Evolutionary conservation across 2,329 filamentous ascomycete species (phyloP), one percentile per base, ranked within the genome.

Genomic region (Ophiostoma piceae): DNA sequence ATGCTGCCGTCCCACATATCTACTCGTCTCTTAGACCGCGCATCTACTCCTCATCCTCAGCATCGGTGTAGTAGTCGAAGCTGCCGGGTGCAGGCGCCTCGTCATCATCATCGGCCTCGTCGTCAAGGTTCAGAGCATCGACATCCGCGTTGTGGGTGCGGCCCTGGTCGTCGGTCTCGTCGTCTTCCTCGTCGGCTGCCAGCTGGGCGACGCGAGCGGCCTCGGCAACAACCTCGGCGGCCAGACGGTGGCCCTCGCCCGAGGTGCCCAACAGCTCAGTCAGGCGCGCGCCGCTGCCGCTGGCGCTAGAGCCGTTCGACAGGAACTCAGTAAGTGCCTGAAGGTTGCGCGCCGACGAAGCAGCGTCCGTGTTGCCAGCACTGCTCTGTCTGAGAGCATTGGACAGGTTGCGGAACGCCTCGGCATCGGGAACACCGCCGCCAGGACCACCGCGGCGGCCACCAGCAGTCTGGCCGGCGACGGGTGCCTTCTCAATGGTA

Each of bases 71-170:
- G 78, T 95, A 94, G 72, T 94, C 90, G 79, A 95, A 95, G 68
- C 92, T 89, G 12, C 82, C 80, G 5, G 92, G 92, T 7, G 87
- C 78, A 51, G 84, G 81, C 1, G 92, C 92, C 77, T 94, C 92
- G 75, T 90, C 89, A 14, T 86, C 89, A 43, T 84, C 88, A 72
- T 92, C 90, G 11, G 84, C 87, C 75, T 94, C 91, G 79, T 98
- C 94, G 75, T 97, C 94, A 3, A 96, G 88, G 1, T 96, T 92
- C 70, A 90, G 91, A 0, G 91, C 92, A 0, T 90, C 90, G 0
- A 90, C 90, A 0, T 88, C 90, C 0, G 90, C 90, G 0, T 88
- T 87, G 26, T 77, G 51, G 6, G 19, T 19, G 6, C 35, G 19
- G n/a, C 62, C 62, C 6, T 39, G 19, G 8, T 39, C 62, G 35